Evolutionary conservation across 1,284 basidiomycete genomes (phyloP).

Genomic region (Ceratobasidium sp.): DNA sequence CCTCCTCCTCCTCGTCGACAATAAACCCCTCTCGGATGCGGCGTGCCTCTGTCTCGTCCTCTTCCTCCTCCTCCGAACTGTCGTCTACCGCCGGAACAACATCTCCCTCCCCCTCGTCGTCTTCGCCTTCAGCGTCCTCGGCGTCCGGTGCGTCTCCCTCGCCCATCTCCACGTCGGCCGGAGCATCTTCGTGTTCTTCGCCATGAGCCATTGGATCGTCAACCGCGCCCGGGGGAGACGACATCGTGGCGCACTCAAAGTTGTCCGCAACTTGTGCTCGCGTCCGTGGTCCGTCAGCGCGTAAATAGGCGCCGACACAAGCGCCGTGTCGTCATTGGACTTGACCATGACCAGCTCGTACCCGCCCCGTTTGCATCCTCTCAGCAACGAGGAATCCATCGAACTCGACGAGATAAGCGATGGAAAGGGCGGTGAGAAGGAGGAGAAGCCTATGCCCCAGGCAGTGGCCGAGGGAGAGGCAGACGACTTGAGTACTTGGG

Average conservation of each 20-base stretch:
- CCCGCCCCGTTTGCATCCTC: not conserved
- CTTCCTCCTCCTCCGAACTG: conserved; percentile 84
- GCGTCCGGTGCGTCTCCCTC: conserved; percentile 26
- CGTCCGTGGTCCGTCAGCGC: conserved; percentile 24
- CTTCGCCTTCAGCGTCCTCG: conserved; percentile 37
- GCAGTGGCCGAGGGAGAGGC: conserved; percentile 24
- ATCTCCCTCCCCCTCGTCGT: conserved; percentile 40
- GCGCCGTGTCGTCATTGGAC: conserved; percentile 22
- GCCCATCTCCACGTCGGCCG: conserved; percentile 35
- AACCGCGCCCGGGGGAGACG: conserved; percentile 3
- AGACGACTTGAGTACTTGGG: conserved; percentile 27
- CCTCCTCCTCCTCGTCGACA: conserved; percentile 81
- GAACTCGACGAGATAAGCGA: conserved; percentile 27
- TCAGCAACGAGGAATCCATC: conserved; percentile 25
- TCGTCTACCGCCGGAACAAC: conserved; percentile 58
- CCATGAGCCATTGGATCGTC: conserved; percentile 13
- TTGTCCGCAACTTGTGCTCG: conserved; percentile 22
- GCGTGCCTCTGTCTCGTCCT: conserved; percentile 79
- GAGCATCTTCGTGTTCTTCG: conserved; percentile 26
- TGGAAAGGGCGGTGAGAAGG: not conserved
- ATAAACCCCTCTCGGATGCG: conserved; percentile 82
- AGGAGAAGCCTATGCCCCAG: conserved; percentile 13
- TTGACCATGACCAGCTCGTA: conserved; percentile 7
- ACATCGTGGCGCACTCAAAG: conserved; percentile 26
- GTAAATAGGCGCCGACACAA: not conserved